These are phyloP conservation scores for Pleurotus eryngii DNA, from an alignment of 768 basidiomycete species.

Conservation along the genomic window DNA sequence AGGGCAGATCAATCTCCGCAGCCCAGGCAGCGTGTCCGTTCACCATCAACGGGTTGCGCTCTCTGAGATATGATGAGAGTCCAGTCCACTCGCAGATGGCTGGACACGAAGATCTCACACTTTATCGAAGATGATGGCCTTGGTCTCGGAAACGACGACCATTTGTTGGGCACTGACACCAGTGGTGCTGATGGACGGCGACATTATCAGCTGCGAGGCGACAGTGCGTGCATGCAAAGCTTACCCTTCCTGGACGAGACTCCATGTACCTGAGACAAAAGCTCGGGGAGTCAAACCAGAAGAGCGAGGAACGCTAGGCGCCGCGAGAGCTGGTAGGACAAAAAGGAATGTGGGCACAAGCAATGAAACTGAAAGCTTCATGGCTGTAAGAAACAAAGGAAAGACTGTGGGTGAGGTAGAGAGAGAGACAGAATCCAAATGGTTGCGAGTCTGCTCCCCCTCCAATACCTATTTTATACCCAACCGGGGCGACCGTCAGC, in stretches of 20 bases:
- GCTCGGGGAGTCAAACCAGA: neutral
- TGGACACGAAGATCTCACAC: slow-evolving; percentile 10
- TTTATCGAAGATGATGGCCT: slow-evolving; percentile 21
- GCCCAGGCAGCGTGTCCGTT: slow-evolving; percentile 44
- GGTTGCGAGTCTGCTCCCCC: neutral
- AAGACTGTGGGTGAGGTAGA: neutral
- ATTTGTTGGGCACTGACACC: slow-evolving; percentile 21
- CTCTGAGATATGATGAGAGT: neutral
- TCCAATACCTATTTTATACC: neutral
- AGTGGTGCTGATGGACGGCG: slow-evolving; percentile 12
- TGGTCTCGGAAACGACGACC: slow-evolving; percentile 18
- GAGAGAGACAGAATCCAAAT: neutral
- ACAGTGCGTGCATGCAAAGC: neutral
- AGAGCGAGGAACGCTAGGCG: neutral
- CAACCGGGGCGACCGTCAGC: neutral
- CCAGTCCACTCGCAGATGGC: neutral
- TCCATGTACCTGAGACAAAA: slow-evolving; percentile 7
- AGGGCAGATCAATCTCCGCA: slow-evolving; percentile 38
- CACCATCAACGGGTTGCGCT: slow-evolving; percentile 36
- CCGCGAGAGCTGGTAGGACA: neutral
- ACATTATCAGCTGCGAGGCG: neutral
- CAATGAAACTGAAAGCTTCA: neutral
- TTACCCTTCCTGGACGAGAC: slow-evolving; percentile 12
- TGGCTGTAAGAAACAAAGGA: neutral
- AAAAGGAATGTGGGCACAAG: slow-evolving; percentile 1